Evolutionary conservation across 805 yeast species (phyloP).

Genomic region (Kodamaea leandrae): DNA sequence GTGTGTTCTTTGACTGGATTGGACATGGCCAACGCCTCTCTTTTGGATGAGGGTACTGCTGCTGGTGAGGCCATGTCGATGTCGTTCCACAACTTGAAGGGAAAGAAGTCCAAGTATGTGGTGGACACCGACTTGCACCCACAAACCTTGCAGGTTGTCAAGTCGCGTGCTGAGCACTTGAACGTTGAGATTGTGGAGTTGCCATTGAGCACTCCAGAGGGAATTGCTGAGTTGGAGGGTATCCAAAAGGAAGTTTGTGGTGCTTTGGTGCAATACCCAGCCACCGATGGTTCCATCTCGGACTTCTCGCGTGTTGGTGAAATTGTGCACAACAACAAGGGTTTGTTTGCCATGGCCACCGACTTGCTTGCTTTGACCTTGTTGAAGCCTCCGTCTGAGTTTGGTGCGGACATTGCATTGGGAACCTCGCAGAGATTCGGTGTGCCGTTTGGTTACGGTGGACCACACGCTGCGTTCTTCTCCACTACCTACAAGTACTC

Average conservation of each 20-base stretch:
- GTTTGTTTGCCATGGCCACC: conserved; percentile 80
- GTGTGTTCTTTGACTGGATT: conserved; percentile 88
- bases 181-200: conserved; percentile 61
- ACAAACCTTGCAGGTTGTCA: conserved; percentile 79
- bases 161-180: conserved; percentile 74
- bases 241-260: conserved; percentile 58
- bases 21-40: conserved; percentile 91
- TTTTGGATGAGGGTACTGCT: conserved; percentile 95
- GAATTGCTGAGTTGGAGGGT: conserved; percentile 23
- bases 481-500: conserved; percentile 78
- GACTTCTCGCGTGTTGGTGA: conserved; percentile 58
- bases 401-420: conserved; percentile 89
- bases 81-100: conserved; percentile 63
- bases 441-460: conserved; percentile 97
- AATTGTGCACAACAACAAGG: conserved; percentile 66
- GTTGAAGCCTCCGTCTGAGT: conserved; percentile 76
- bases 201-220: conserved; percentile 48
- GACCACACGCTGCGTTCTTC: conserved; percentile 98
- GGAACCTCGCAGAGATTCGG: conserved; percentile 96
- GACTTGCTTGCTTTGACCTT: conserved; percentile 88
- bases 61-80: conserved; percentile 96
- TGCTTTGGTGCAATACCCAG: conserved; percentile 86
- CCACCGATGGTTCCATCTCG: conserved; percentile 67
- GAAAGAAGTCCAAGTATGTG: conserved; percentile 65
- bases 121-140: conserved; percentile 78